These are phyloP conservation scores for Boletellus deceptivus DNA, from an alignment of 1,284 basidiomycete species.

Conservation along the genomic window DNA sequence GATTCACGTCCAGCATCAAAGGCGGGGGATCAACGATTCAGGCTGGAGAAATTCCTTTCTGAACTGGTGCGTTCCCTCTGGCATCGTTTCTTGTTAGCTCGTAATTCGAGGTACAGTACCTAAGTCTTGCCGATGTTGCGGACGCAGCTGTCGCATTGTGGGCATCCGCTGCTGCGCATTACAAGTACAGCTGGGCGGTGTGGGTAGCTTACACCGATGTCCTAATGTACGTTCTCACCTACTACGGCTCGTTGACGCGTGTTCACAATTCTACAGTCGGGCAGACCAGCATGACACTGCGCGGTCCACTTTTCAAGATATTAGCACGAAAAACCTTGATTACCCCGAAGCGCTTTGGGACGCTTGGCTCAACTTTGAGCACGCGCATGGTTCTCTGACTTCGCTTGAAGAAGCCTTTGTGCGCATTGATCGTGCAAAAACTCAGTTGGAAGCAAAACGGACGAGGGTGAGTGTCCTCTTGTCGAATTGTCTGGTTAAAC, in stretches of 20 bases:
- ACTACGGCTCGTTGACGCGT: neutral
- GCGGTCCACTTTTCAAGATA: conserved; percentile 62
- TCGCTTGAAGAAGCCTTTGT: conserved; percentile 69
- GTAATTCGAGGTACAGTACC: conserved; percentile 37
- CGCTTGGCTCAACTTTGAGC: conserved; percentile 85
- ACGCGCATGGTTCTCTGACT: conserved; percentile 71
- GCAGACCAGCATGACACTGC: conserved; percentile 57
- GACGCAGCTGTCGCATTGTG: conserved; percentile 60
- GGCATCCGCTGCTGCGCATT: conserved; percentile 60
- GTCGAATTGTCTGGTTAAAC: neutral
- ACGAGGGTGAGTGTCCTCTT: conserved; percentile 52
- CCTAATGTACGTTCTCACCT: conserved; percentile 52
- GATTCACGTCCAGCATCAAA: conserved; percentile 39
- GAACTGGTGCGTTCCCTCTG: conserved; percentile 55
- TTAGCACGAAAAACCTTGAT: conserved; percentile 72
- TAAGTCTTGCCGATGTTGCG: conserved; percentile 45
- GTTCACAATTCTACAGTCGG: conserved; percentile 40
- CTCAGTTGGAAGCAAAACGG: conserved; percentile 60
- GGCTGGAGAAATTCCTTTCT: conserved; percentile 79
- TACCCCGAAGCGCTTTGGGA: conserved; percentile 94
- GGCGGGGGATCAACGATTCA: conserved; percentile 53
- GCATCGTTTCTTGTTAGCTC: neutral
- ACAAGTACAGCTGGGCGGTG: conserved; percentile 67
- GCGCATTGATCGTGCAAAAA: conserved; percentile 65
- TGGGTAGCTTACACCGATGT: conserved; percentile 69